Evolutionary conservation across 371 early-diverging fungal species (phyloP).

Genomic region (Mortierella sp.): DNA sequence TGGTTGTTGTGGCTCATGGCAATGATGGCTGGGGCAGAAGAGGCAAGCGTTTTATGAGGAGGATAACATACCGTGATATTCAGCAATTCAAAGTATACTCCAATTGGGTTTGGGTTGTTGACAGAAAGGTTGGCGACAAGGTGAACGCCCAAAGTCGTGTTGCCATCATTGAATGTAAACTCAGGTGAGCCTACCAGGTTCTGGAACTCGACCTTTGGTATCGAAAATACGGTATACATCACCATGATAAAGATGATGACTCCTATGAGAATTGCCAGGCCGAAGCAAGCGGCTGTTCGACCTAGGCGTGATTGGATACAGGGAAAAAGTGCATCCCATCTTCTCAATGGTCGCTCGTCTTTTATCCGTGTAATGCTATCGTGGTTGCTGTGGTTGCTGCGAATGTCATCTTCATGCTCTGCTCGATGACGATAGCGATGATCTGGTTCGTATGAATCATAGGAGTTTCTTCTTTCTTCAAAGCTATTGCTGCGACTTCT

Average conservation of each 20-base stretch:
- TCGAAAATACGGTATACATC: slow-evolving; percentile 29
- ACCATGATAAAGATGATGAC: slow-evolving; percentile 32
- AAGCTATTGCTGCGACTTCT: too few species aligned
- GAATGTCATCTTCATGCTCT: too few species aligned
- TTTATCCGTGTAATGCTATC: too few species aligned
- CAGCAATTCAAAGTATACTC: slow-evolving; percentile 59
- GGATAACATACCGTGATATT: slow-evolving; percentile 55
- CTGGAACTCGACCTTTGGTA: slow-evolving; percentile 32
- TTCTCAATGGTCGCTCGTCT: too few species aligned
- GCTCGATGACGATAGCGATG: too few species aligned
- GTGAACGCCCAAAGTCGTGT: slow-evolving; percentile 25
- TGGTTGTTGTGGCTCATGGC: too few species aligned
- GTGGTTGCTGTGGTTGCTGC: too few species aligned
- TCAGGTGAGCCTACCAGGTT: slow-evolving; percentile 14
- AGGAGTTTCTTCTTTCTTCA: too few species aligned
- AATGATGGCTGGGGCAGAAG: too few species aligned
- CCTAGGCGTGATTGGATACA: slow-evolving; percentile 41
- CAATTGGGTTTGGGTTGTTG: slow-evolving; percentile 65
- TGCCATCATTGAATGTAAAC: slow-evolving; percentile 36
- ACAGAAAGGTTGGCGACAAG: slow-evolving; percentile 57
- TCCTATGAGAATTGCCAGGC: slow-evolving; percentile 20
- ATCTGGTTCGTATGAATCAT: too few species aligned
- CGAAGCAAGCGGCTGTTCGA: slow-evolving; percentile 21
- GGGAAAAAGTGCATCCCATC: slow-evolving; percentile 9
- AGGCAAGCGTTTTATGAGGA: too few species aligned